Evolutionary conservation across 108 stramenopile genomes (phyloP), one percentile per base, ranked within the genome.

Genomic region (Fragilaria radians): DNA sequence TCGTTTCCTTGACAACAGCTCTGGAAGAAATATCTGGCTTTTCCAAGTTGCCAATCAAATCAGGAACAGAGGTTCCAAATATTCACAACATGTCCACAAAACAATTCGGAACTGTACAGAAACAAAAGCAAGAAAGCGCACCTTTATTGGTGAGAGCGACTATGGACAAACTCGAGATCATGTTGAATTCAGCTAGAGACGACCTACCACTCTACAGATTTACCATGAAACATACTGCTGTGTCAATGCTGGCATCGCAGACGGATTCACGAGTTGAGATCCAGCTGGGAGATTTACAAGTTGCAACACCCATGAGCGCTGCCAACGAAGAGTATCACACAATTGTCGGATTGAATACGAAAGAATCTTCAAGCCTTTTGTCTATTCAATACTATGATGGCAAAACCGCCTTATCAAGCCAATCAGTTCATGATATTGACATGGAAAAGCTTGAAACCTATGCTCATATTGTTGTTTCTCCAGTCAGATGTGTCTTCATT

Each of bases 401-500:
- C 27, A 34, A 25, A 4, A 47, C 72, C 48, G 81, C 79, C 52
- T 59, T 91, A 21, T 46, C 62, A 28, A 64, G 57, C 17, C 48
- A 73, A 32, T 45, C 61, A 26, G 57, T 73, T 5, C 65, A 57
- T 19, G 57, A 48, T 19, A 50, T 50, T 30, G 63, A 78, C 32
- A 62, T 54, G 29, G 51, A 63, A 25, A 52, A 73, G 48, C 59
- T 71, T 24, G 82, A 83, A 46, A 80, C 81, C 3, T 82, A 70
- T 58, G 86, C 82, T 49, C 57, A 70, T 29, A 72, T 93, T 14
- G 69, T 66, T 3, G 65, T 93, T 1, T 93, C 88, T 26, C 86
- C 88, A 1, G 85, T 93, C 79, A 70, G 82, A 11, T 77, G 87
- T 52, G 81, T 82, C 18, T 80, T 79, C 66, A 66, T 93, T 23